A percentile compares a stretch with the other conserved stretches of the same genome.
phyloP scores from a whole-genome alignment of 306 rosid genomes.

The Prunus mongolica region DNA sequence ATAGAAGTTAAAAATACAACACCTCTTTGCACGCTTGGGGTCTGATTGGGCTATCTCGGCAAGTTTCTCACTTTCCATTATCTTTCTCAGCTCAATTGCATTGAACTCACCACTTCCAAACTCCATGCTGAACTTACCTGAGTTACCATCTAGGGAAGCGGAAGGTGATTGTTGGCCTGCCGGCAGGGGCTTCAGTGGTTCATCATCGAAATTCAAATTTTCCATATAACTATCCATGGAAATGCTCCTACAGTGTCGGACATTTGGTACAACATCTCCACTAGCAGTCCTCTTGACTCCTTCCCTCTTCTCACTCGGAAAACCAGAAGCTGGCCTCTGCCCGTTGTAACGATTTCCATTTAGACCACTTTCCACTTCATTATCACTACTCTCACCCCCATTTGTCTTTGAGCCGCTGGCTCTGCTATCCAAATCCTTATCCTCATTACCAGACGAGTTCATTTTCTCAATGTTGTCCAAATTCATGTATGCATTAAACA shows the following conservation, averaged over 20 bases:
- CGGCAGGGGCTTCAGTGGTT: constrained; percentile 42
- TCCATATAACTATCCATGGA: constrained; percentile 81
- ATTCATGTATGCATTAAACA: constrained; percentile 65
- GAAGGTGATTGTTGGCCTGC: constrained; percentile 52
- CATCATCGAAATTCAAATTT: constrained; percentile 52
- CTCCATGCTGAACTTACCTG: constrained; percentile 43
- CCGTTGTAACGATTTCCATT: constrained; percentile 28
- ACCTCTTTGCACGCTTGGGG: constrained; percentile 93
- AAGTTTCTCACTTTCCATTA: constrained; percentile 70
- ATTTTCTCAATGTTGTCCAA: constrained; percentile 54
- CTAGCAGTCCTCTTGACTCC: constrained; percentile 61
- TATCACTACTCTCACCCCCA: constrained; percentile 76
- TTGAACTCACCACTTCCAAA: constrained; percentile 64
- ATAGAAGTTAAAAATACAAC: not conserved
- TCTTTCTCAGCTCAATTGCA: constrained; percentile 63
- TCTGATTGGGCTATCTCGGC: constrained; percentile 75
- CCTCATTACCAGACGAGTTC: constrained; percentile 57
- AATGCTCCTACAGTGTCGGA: constrained; percentile 65
- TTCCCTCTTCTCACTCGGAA: constrained; percentile 51
- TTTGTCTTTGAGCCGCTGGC: constrained; percentile 58
- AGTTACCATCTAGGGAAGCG: constrained; percentile 42
- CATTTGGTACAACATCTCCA: constrained; percentile 41
- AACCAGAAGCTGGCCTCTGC: constrained; percentile 40
- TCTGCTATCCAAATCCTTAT: constrained; percentile 52
- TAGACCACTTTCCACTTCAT: constrained; percentile 68